A percentile compares a stretch with the other conserved stretches of the same genome.
phyloP scores from a whole-genome alignment of 2,329 filamentous ascomycete genomes.

The Fusarium sp. region DNA sequence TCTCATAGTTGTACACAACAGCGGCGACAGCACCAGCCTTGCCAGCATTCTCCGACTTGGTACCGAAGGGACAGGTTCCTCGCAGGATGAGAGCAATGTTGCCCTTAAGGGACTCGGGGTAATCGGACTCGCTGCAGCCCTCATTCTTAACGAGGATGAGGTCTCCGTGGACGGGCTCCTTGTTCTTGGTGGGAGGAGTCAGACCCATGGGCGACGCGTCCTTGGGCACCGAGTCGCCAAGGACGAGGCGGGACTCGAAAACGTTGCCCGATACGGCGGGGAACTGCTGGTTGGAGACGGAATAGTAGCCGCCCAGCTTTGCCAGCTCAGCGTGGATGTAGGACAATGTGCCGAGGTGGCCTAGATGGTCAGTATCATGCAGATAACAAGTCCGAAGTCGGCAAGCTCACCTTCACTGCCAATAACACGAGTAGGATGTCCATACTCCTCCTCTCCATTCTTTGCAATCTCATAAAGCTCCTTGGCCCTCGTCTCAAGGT shows the following conservation, averaged over 20 bases:
- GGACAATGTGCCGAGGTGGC: constrained; percentile 71
- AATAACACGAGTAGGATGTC: constrained; percentile 77
- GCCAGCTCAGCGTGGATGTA: constrained; percentile 69
- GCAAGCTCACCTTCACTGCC: constrained; percentile 66
- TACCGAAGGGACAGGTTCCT: constrained; percentile 76
- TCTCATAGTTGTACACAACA: constrained; percentile 79
- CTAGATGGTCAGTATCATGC: constrained; percentile 48
- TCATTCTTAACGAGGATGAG: constrained; percentile 70
- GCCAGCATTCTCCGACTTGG: constrained; percentile 76
- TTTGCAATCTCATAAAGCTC: constrained; percentile 72
- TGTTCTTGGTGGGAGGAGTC: constrained; percentile 72
- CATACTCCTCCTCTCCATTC: constrained; percentile 67
- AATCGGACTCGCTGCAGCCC: constrained; percentile 74
- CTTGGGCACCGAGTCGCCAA: constrained; percentile 62
- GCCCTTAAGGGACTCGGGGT: constrained; percentile 65
- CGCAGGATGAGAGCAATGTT: constrained; percentile 78
- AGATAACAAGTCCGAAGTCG: not conserved
- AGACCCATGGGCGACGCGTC: constrained; percentile 69
- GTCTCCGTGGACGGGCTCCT: constrained; percentile 67
- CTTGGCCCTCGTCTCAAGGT: constrained; percentile 68
- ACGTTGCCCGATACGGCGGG: constrained; percentile 70
- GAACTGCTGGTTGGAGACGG: constrained; percentile 71
- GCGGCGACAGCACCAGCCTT: constrained; percentile 76
- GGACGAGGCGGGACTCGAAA: constrained; percentile 66
- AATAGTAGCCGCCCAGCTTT: constrained; percentile 69